Conservation (phyloP, 2,329 filamentous ascomycete genomes). For the Aureobasidium sp. region DNA sequence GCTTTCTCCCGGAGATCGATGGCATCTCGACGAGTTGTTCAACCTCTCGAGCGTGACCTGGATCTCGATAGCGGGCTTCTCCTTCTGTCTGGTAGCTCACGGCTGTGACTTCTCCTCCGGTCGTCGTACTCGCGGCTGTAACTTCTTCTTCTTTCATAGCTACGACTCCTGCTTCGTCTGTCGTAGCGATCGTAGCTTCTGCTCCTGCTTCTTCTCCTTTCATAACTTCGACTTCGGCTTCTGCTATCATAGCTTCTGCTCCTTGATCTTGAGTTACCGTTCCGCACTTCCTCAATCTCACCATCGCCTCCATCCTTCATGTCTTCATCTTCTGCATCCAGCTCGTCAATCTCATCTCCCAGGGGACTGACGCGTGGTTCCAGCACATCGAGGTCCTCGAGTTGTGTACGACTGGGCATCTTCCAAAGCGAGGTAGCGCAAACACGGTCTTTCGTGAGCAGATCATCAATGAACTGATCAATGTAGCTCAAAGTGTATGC, state of each 20-base stretch:
- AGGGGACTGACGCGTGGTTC: slow-evolving; percentile 79
- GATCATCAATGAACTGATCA: slow-evolving; percentile 89
- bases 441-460: slow-evolving; percentile 79
- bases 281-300: slow-evolving; percentile 18
- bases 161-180: not conserved
- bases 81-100: not conserved
- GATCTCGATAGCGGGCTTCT: not conserved
- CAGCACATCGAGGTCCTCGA: slow-evolving; percentile 84
- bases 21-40: not conserved
- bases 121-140: not conserved
- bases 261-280: slow-evolving; percentile 12
- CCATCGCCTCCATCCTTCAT: slow-evolving; percentile 20
- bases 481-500: slow-evolving; percentile 71
- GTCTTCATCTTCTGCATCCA: slow-evolving; percentile 48
- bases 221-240: not conserved
- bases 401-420: slow-evolving; percentile 67
- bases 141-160: not conserved
- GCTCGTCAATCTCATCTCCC: slow-evolving; percentile 63
- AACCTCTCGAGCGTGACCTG: not conserved
- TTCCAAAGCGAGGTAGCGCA: slow-evolving; percentile 92
- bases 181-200: not conserved
- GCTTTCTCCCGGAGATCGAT: not conserved
- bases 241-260: slow-evolving; percentile 5
- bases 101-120: not conserved
- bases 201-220: slow-evolving; percentile 2